A percentile compares a stretch with the other conserved stretches of the same genome.
These are phyloP conservation scores for Saturnispora serradocipensis DNA, from an alignment of 805 yeast genomes.

Conservation along the genomic window DNA sequence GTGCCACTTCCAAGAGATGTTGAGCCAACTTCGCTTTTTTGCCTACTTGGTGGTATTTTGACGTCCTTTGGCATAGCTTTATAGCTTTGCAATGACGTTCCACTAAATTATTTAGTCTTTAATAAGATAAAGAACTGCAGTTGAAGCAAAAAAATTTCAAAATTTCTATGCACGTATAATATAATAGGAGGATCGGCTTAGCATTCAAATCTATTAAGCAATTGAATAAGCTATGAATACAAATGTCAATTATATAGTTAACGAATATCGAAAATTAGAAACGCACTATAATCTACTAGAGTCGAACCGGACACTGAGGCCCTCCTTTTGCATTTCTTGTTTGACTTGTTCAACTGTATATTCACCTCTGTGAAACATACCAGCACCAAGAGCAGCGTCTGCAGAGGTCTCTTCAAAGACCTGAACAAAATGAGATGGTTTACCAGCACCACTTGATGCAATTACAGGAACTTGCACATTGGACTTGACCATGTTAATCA, in stretches of 20 bases:
- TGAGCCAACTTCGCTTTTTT: not conserved
- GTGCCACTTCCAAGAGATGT: not conserved
- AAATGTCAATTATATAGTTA: not conserved
- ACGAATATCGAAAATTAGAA: too few relatives aligned
- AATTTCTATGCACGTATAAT: not conserved
- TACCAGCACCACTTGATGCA: constrained; percentile 97
- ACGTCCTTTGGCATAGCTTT: not conserved
- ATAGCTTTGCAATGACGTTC: not conserved
- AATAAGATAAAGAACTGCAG: not conserved
- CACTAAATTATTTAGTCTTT: not conserved
- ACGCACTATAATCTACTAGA: constrained; percentile 9
- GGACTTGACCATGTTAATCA: constrained; percentile 65
- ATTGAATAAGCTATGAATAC: not conserved
- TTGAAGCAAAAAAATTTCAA: not conserved
- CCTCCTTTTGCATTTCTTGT: constrained; percentile 45
- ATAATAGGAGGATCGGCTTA: not conserved
- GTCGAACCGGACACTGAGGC: constrained; percentile 70
- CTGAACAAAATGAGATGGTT: constrained; percentile 80
- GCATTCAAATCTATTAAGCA: not conserved
- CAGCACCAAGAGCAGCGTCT: constrained; percentile 98
- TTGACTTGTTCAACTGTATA: constrained; percentile 83
- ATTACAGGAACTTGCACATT: constrained; percentile 86
- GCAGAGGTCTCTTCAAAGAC: constrained; percentile 75
- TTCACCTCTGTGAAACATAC: constrained; percentile 95
- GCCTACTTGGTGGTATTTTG: not conserved